Evolutionary conservation across 2,329 filamentous ascomycete species (phyloP), one percentile per base, ranked within the genome.

Genomic region (Fusarium pilosicola): DNA sequence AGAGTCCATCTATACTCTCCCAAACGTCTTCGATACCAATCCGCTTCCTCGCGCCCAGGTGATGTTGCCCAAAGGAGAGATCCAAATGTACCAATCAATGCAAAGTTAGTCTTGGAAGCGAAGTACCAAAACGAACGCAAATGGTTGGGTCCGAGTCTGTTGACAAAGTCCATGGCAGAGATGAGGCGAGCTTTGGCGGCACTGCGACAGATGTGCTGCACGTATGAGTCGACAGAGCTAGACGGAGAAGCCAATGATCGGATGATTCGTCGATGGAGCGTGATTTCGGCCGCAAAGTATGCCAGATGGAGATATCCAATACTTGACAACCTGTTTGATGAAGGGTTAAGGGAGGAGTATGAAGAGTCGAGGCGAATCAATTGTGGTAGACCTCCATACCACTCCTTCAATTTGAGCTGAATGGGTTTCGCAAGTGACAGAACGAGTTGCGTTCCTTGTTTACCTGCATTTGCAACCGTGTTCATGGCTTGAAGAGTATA

Each of bases 81-180:
- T 7, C 95, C 96, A 80, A 98, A 98, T 0, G 95, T 97, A 62
- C 95, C 95, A 78, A 98, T 97, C 17, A 98, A 87, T 0, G 96
- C 95, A 83, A 98, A 98, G 83, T 97, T 97, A 42, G 93, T 93
- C 78, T 94, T 94, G 45, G 92, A 94, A 5, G 93, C 91, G 79
- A 95, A 96, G 80, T 93, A 95, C 96, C 96, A 98, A 83, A 98
- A 98, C 0, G 94, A 90, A n/a, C 92, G 91, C 36, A 98, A 88
- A 78, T 98, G 95, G 41, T 92, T 90, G 1, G 94, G 94, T 49
- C 93, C 94, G 38, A 98, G 89, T 1, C 96, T 92, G 83, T 98
- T 98, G 77, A 97, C 95, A 82, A 98, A 97, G 81, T 98, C 96
- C 93, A 98, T 97, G 73, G 95, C 95, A 28, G 94, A 97, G 79